These are phyloP conservation scores for Dothistroma pini DNA, from an alignment of 2,329 filamentous ascomycete genomes.

Conservation along the genomic window DNA sequence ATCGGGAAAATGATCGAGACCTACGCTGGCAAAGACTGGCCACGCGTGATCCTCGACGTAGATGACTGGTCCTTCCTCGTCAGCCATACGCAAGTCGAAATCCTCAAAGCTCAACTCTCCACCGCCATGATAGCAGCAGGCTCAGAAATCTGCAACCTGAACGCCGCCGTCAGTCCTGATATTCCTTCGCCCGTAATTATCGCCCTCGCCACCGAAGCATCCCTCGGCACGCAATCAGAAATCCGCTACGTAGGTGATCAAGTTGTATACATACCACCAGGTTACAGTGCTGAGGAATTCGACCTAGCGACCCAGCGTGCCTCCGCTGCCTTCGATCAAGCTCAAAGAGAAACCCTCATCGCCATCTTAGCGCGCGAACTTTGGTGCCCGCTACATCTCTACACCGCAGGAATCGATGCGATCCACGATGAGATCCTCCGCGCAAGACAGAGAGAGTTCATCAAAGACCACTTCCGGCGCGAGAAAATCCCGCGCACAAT, in stretches of 20 bases:
- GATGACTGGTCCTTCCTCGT: conserved; percentile 19
- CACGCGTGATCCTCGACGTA: conserved; percentile 21
- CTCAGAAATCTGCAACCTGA: conserved; percentile 16
- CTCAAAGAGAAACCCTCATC: conserved; percentile 13
- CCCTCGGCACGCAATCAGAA: conserved; percentile 12
- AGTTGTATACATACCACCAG: conserved; percentile 19
- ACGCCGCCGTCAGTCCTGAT: conserved; percentile 9
- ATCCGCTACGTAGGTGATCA: conserved; percentile 18
- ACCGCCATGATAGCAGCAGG: conserved; percentile 14
- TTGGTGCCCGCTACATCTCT: conserved; percentile 29
- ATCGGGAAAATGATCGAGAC: conserved; percentile 20
- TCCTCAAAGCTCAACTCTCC: conserved; percentile 13
- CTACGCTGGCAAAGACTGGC: conserved; percentile 21
- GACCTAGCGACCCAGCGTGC: conserved; percentile 14
- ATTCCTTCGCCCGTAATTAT: conserved; percentile 17
- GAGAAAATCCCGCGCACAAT: conserved; percentile 24
- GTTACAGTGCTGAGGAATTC: conserved; percentile 14
- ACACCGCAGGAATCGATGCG: conserved; percentile 24
- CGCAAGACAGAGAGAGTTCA: conserved; percentile 28
- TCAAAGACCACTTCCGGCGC: conserved; percentile 26
- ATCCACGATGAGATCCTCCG: conserved; percentile 27
- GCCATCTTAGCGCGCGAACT: conserved; percentile 21
- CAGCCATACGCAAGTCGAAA: conserved; percentile 15
- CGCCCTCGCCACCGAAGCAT: conserved; percentile 16
- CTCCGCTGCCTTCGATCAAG: conserved; percentile 18